Base-by-base conservation (phyloP, 768 basidiomycete species). In the Sporobolomyces pararoseus region DNA sequence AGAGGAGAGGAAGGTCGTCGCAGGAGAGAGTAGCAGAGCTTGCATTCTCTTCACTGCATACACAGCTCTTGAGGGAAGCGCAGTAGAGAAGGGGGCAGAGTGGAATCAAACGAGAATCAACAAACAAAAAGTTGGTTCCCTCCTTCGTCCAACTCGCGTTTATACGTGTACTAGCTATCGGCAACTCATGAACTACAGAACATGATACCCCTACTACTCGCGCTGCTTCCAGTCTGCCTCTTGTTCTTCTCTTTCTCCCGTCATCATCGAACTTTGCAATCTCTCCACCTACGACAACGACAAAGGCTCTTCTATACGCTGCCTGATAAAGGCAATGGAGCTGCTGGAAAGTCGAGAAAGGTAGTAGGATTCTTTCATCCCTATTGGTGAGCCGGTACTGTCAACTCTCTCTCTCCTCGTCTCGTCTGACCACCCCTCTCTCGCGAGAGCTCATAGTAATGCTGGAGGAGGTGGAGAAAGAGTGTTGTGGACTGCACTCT, bases 401-500 rank as follows among this genome's bases (percentile, higher is more conserved):
- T 23, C 9, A 77, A 19, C 7, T 51, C 35, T 39, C n/a, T 14
- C 27, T 46, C 27, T 46, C 32, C 57, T n/a, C 44, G 9, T 19
- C 35, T 19, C 25, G 50, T 37, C 27, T 35, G 25, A 29, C 5
- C 5, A 23, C 23, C 16, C 21, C 32, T 25, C 37, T n/a, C 6
- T 12, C 21, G 17, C 21, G 27, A 19, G 27, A 16, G 32, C 39
- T 16, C 17, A 7, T 78, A 88, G 95, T 77, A 96, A 98, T 83
- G 93, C 94, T 44, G 94, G 95, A 0, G 95, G 95, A 16, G 96
- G 95, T 32, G 95, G 96, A 1, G 95, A 98, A 79, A 86, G 93
- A 1, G 96, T 99, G 2, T 81, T 99, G 0, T 97, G 94, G 93
- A 88, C 89, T 0, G 94, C 92, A 1, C 84, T 97, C 37, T 84